phyloP scores from a whole-genome alignment of 345 rosid genomes.

The Rhodomyrtus tomentosa region DNA sequence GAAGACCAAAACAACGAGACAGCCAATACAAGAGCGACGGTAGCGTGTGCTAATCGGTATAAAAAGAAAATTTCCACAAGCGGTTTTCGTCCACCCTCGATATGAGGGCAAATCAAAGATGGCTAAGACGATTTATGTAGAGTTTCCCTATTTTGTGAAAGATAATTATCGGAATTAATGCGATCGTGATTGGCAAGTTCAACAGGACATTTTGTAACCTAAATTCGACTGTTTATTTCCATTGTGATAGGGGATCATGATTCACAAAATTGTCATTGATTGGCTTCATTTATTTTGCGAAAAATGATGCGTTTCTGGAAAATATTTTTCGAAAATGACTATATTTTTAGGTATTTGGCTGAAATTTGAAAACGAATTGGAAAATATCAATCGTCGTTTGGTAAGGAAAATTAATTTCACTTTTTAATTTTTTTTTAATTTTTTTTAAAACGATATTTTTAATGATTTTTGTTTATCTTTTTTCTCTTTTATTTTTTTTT shows the following conservation, averaged over 20 bases:
- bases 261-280: background rate
- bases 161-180: background rate
- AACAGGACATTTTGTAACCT: background rate
- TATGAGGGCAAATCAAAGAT: background rate
- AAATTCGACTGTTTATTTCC: background rate
- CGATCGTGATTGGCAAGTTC: background rate
- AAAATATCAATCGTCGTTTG: too few relatives aligned
- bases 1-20: background rate
- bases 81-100: background rate
- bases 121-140: background rate
- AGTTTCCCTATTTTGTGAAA: background rate
- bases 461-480: too few relatives aligned
- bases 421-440: too few relatives aligned
- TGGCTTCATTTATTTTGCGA: too few relatives aligned
- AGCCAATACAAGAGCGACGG: background rate
- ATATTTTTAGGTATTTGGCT: too few relatives aligned
- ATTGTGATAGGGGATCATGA: background rate
- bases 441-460: too few relatives aligned
- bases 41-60: background rate
- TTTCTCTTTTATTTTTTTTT: too few relatives aligned
- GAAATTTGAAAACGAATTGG: too few relatives aligned
- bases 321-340: too few relatives aligned
- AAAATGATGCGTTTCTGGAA: too few relatives aligned
- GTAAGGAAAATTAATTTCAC: too few relatives aligned
- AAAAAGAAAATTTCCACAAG: background rate